These are phyloP conservation scores for Vinca minor DNA, from an alignment of 257 asterid species.

Conservation along the genomic window DNA sequence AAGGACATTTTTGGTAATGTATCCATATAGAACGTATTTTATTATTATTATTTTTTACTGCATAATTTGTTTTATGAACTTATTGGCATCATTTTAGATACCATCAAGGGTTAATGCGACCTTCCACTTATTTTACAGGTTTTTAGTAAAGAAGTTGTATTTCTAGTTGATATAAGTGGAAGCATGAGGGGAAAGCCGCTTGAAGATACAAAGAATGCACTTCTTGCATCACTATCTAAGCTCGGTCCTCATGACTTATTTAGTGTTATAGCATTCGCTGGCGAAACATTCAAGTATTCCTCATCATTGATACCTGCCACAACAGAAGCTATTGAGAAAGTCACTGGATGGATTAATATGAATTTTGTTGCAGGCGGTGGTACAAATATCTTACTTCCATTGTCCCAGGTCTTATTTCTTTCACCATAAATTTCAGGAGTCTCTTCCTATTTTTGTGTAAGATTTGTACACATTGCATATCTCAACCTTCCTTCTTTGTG, in stretches of 20 bases:
- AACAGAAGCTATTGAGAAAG: constrained; percentile 23
- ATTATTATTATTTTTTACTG: background rate
- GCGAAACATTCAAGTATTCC: constrained; percentile 26
- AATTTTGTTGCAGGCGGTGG: constrained; percentile 37
- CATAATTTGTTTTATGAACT: no score
- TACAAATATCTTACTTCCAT: constrained; percentile 30
- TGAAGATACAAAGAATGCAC: constrained; percentile 36
- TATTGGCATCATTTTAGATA: background rate
- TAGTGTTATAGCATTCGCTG: constrained; percentile 33
- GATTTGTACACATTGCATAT: background rate
- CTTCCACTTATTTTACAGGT: constrained; percentile 20
- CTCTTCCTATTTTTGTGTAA: background rate
- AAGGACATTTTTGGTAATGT: background rate
- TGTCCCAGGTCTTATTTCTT: constrained; percentile 27
- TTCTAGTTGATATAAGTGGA: constrained; percentile 42
- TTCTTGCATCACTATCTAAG: constrained; percentile 29
- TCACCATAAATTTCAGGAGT: constrained; percentile 5
- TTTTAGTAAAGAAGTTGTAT: constrained; percentile 34
- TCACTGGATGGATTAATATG: constrained; percentile 32
- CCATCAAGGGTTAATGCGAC: constrained; percentile 5
- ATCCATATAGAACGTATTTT: background rate
- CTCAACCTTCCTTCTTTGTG: background rate
- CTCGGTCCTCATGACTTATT: constrained; percentile 33
- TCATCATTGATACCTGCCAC: constrained; percentile 33
- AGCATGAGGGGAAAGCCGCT: constrained; percentile 38